Conservation (phyloP, 768 basidiomycete genomes). For the Lactifluus hygrophoroides region DNA sequence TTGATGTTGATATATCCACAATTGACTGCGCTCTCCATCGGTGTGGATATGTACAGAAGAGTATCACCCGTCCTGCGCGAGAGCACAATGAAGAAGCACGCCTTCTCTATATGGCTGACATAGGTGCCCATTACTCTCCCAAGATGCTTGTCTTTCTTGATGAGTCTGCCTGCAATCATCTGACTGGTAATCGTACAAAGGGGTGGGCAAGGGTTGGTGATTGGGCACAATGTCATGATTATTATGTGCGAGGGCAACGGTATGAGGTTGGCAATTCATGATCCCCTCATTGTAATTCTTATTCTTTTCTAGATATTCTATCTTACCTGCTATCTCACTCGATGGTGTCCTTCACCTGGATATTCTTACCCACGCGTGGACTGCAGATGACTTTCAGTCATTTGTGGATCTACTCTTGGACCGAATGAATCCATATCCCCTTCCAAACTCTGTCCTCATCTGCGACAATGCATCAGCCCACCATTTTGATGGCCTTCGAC, state of each 20-base stretch:
- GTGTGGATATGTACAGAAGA: too few species aligned
- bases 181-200: not conserved
- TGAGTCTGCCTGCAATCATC: not conserved
- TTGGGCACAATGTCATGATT: not conserved
- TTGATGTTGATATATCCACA: too few species aligned
- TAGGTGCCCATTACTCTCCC: not conserved
- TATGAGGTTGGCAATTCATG: not conserved
- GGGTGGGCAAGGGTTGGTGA: not conserved
- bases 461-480: too few species aligned
- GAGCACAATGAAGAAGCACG: too few species aligned
- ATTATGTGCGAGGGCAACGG: not conserved
- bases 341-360: not conserved
- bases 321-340: not conserved
- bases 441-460: not conserved
- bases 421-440: not conserved
- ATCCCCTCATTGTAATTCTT: not conserved
- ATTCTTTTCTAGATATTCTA: not conserved
- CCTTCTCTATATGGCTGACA: too few species aligned
- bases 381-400: not conserved
- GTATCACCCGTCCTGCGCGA: too few species aligned
- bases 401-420: not conserved
- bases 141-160: not conserved
- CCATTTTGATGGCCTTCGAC: not conserved
- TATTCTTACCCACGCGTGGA: not conserved
- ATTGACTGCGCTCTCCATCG: too few species aligned